These are phyloP conservation scores for Myotisia sp. DNA, from an alignment of 2,329 filamentous ascomycete genomes.

Conservation along the genomic window DNA sequence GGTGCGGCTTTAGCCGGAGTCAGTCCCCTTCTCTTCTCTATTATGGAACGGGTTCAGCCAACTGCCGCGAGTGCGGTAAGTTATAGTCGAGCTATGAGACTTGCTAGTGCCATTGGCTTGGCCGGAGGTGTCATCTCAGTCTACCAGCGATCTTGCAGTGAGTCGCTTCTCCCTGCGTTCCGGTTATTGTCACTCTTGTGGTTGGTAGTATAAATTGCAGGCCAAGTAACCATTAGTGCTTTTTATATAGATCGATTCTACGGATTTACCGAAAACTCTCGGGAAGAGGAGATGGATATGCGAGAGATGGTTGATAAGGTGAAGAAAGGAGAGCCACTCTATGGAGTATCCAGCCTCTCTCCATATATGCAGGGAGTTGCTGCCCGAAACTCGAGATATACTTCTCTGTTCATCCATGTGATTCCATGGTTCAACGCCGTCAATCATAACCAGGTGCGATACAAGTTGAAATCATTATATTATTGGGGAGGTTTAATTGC, in stretches of 20 bases:
- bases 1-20: conserved; percentile 55
- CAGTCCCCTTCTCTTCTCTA: conserved; percentile 58
- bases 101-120: conserved; percentile 57
- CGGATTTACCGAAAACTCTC: conserved; percentile 79
- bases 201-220: not conserved
- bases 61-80: conserved; percentile 71
- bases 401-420: conserved; percentile 66
- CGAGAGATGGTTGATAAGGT: conserved; percentile 94
- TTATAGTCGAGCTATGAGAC: conserved; percentile 68
- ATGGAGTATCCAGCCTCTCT: conserved; percentile 63
- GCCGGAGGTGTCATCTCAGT: conserved; percentile 70
- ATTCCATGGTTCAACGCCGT: conserved; percentile 98
- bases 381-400: conserved; percentile 81
- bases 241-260: conserved; percentile 68
- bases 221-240: conserved; percentile 1
- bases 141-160: conserved; percentile 74
- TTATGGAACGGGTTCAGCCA: conserved; percentile 73
- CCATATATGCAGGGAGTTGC: conserved; percentile 91
- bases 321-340: conserved; percentile 79
- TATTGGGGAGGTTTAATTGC: too few species aligned
- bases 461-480: not conserved
- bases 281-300: conserved; percentile 94
- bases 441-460: conserved; percentile 61
- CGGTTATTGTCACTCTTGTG: not conserved
- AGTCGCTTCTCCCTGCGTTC: conserved; percentile 28